Evolutionary conservation across 2,329 filamentous ascomycete species (phyloP), one percentile per base, ranked within the genome.

Genomic region (Cladosporium sp.): DNA sequence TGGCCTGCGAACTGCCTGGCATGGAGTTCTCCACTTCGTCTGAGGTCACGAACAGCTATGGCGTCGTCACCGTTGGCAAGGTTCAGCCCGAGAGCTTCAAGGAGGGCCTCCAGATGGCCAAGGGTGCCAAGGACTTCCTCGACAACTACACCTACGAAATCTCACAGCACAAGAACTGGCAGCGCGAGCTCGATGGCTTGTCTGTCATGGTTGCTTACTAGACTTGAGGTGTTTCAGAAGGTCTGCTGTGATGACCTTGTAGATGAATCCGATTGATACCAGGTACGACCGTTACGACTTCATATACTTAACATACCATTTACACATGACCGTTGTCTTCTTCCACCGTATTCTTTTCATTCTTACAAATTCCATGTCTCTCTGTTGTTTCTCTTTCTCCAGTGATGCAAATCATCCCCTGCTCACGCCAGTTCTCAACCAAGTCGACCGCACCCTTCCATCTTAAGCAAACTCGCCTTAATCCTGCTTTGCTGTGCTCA

Each of bases 161-260:
- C 63, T 86, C 88, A 26, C 85, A 87, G 79, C 91, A 95, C 74
- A 85, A 88, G 72, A 91, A 90, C 75, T 96, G 87, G 79, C 82
- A 88, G 62, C 82, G 92, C 26, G 91, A 96, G 82, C 67, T 90
- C 75, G 87, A 91, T 69, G 91, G 91, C 0, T 77, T 94, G 71
- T 85, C 79, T 62, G 77, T 80, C 2, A 83, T 86, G 81, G 85
- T 94, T 66, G 89, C 91, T 1, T 94, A 89, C 72, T 93, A 86
- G 67, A 52, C 49, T 10, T 21, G 33, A 40, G 8, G 7, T 26
- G 55, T 40, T 23, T 55, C 10, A 5, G 33, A n/a, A 55, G 52
- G 26, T 29, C 49, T 55, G 28, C 21, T 52, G 3, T 33, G 29
- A 33, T 33, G 52, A 29, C 29, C n/a, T 33, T 55, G 28, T 55